Percentiles rank a stretch among this genome's conserved stretches.
Evolutionary conservation across 1,284 basidiomycete species (phyloP).

Genomic region (Cryptococcus sp.): DNA sequence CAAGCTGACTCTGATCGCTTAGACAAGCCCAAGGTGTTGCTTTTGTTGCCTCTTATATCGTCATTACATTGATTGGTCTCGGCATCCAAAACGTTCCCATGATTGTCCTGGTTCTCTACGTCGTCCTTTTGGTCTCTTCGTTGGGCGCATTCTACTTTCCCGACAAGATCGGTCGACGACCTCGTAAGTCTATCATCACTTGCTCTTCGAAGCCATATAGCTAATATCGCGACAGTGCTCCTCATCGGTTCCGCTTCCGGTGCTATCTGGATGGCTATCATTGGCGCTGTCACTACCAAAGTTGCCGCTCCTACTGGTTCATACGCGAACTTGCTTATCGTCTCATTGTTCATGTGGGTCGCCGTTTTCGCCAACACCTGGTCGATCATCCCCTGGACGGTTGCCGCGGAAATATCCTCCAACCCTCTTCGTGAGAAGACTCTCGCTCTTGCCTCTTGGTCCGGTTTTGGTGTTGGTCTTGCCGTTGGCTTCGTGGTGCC

Average conservation of each 20-base stretch:
- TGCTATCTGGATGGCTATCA: conserved; percentile 15
- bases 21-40: conserved; percentile 22
- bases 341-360: conserved; percentile 6
- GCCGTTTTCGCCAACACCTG: conserved; percentile 7
- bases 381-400: conserved; percentile 19
- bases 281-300: conserved; percentile 13
- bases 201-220: too few species aligned
- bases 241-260: conserved; percentile 14
- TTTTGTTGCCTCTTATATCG: conserved; percentile 24
- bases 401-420: conserved; percentile 20
- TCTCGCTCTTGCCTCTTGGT: conserved; percentile 13
- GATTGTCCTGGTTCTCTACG: conserved; percentile 25
- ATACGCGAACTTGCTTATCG: conserved; percentile 10
- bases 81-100: conserved; percentile 23
- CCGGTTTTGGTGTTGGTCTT: conserved; percentile 17
- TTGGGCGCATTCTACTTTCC: conserved; percentile 18
- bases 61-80: conserved; percentile 20
- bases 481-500: not conserved
- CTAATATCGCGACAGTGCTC: conserved; percentile 5
- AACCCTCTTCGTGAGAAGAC: conserved; percentile 19
- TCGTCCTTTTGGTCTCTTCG: conserved; percentile 14
- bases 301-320: conserved; percentile 14
- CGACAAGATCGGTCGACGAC: conserved; percentile 22
- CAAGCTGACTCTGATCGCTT: not conserved
- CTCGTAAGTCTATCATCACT: not conserved